Base-by-base conservation (phyloP, 1,284 basidiomycete genomes). In the Cutaneotrichosporon sp. region DNA sequence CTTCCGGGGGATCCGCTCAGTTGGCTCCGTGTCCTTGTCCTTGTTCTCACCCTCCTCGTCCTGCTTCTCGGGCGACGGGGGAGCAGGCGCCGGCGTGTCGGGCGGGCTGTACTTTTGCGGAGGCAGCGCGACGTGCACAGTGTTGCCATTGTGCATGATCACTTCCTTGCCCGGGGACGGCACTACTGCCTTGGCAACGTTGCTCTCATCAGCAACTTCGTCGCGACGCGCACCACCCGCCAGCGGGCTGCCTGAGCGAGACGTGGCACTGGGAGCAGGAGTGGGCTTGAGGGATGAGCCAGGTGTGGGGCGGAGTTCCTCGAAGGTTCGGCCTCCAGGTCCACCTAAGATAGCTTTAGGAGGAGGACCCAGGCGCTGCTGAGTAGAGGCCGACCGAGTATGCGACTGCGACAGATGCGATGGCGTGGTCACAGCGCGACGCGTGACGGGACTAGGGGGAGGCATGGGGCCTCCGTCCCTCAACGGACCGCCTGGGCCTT, bases 341-440 rank as follows among this genome's bases (percentile, higher is more conserved):
- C 69, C 69, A 22, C 69, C 69, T 9, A 71, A 59, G 45, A 65
- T 61, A 2, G 69, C 68, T 51, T 71, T 67, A 1, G 69, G 68
- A 4, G 69, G 69, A 24, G 63, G 63, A 16, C 65, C 64, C 4
- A 59, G 48, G 24, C 56, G 54, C 33, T 53, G 43, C 31, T 20
- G 38, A 38, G 44, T 37, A 10, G 44, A 48, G 4, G 27, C 44
- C 1, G 19, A 31, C 19, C 57, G 54, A 16, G 19, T 42, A 20
- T 54, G 51, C 8, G 51, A 19, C 19, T 25, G 41, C 26, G 47
- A 35, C 2, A 43, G 41, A 8, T 49, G 48, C 9, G 46, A 31
- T 25, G 49, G 41, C 26, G 25, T 19, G 26, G 39, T 32, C 11
- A 35, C 46, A 5, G 39, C 32, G 9, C 48, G 48, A 11, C 46